Base-by-base conservation (phyloP, 192 early-diverging fungal genomes). In the Backusella liffmaniae region DNA sequence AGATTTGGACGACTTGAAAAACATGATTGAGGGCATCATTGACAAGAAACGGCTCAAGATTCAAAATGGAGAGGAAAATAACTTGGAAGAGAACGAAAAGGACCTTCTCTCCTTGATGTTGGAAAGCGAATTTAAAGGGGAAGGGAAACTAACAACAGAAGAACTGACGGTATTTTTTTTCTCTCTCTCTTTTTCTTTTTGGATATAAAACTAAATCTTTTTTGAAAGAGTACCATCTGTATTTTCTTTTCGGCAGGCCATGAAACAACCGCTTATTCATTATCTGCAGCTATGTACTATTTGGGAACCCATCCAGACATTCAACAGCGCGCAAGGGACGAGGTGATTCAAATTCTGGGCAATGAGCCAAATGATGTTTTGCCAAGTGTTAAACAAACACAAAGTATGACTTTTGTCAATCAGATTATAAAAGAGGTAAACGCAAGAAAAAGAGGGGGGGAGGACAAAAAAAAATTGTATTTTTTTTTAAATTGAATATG, bases 171-270 rank as follows among this genome's bases (percentile, higher is more conserved):
- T 67, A 67, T 26, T 26, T 26, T 26, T 26, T 26, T 26, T 26
- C 0, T 26, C 26, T 26, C 26, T 26, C 26, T 26, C 26, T 26
- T 26, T 26, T 26, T 26, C 26, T 26, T 26, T 26, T 26, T 26
- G 26, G 26, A 3, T 36, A 67, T n/a, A n/a, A 2, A 26, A 41
- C 18, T 70, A 23, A 70, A 36, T 44, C 0, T 34, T 23, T 12
- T 75, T n/a, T 66, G 9, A 5, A 42, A 76, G 75, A 67, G 75
- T 23, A 76, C 68, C 10, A 30, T 76, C 1, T 76, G 75, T 69
- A 76, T 87, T 62, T 89, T 90, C 73, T 89, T 88, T 36, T 76
- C 88, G 29, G 89, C 88, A n/a, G 89, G 87, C 4, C 78, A 79
- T 35, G 78, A 79, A 26, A 79, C 78, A 0, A 74, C 73, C n/a